Base-by-base conservation (phyloP, 2,329 filamentous ascomycete genomes). In the Westerdykella sp. region DNA sequence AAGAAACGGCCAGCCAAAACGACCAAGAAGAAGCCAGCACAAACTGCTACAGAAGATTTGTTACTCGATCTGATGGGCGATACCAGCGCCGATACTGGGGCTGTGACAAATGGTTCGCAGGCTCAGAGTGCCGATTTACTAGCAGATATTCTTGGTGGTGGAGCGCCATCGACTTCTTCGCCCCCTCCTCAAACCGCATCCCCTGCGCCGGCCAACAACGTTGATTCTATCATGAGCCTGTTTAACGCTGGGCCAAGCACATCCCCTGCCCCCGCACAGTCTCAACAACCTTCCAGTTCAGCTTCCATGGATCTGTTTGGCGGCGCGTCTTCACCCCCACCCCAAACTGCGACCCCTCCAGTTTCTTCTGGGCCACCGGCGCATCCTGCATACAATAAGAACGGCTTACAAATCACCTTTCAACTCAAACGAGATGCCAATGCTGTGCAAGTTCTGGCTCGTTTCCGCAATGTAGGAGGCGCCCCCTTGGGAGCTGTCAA, bases 1-100 rank as follows among this genome's bases (percentile, higher is more conserved):
- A 64, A 68, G 46, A 72, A 72, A 55, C 65, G 71, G 38, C 68
- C 69, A 42, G 69, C 79, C 39, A 76, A 80, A 46, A 63, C 77
- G n/a, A 63, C 75, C 40, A 87, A 85, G 63, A 81, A 88, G 45
- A 80, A 80, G 59, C 77, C 82, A 22, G 76, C 83, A 49, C 93
- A 95, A 69, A 85, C 87, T 34, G 86, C 87, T 6, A 91, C 96
- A 62, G 86, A 95, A 65, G 91, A 97, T 57, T 80, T 96, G 51
- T 77, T 98, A 14, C 80, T 91, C 44, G 91, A 97, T 60, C 78
- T 98, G 34, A 95, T 97, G 85, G 90, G 86, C 45, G 86, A 87
- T 45, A 74, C 77, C n/a, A 75, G 84, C 47, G 72, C 78, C n/a
- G 73, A 79, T 16, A 72, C 80, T 18, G 77, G 76, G 49, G 69